Base-by-base conservation (phyloP, 768 basidiomycete genomes). In the Boletus pseudo-olivaceus region DNA sequence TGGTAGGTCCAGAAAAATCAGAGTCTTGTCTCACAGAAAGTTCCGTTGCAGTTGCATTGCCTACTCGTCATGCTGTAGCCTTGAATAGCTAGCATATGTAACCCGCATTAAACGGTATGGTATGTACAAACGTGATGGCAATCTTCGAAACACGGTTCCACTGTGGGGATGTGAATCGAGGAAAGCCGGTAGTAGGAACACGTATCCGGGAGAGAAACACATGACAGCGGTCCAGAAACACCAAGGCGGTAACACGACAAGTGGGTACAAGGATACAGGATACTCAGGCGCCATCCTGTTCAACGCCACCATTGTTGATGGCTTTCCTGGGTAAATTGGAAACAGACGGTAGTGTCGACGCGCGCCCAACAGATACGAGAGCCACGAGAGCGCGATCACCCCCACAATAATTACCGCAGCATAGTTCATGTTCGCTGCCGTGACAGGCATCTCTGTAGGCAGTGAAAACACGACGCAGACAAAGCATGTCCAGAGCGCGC, bases 341-440 rank as follows among this genome's bases (percentile, higher is more conserved):
- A 58, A 76, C 74, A n/a, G 83, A 37, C 73, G 72, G 60, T 83
- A 84, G 58, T 84, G 79, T 48, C 72, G 76, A 53, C 77, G 78
- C 23, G 81, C 84, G 30, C 76, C 72, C 23, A 76, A 51, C 53
- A 79, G 56, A 67, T 84, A 85, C 83, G 82, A 85, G 5, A 72
- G 48, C 34, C 80, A 77, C 52, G 65, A 60, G 8, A 47, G 0
- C 11, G 42, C 49, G 20, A 69, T 50, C 39, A 69, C 60, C 15
- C 60, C 62, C 8, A 69, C 60, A 5, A 47, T 50, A 47, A 72
- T 64, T 10, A 75, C 76, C 3, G 74, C 62, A n/a, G 78, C 75
- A 59, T 82, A 82, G 66, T 82, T 82, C 79, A 82, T 81, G 54
- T 78, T 82, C 37, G 64, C 49, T 37, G 56, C 50, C 32, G 75